Percentiles rank a stretch among this genome's conserved stretches.
Conservation (phyloP, 1,139 yeast genomes). For the Taiozyma sp. region DNA sequence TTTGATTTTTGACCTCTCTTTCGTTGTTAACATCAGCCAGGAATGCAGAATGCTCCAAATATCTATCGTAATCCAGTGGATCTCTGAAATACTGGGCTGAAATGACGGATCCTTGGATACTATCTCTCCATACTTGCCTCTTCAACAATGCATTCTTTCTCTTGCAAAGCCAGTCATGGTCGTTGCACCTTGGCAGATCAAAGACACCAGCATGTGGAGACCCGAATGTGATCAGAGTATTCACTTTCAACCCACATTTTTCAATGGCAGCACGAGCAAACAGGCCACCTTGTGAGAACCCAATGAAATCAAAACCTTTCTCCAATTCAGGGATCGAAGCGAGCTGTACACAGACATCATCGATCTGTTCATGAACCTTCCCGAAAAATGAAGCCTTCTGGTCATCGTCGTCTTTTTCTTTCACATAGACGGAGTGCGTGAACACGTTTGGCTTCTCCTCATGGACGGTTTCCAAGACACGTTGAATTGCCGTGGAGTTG, state of each 20-base stretch:
- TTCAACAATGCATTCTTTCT: constrained; percentile 49
- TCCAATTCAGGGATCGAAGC: constrained; percentile 32
- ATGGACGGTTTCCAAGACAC: constrained; percentile 39
- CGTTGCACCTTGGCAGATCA: constrained; percentile 59
- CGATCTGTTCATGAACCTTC: constrained; percentile 43
- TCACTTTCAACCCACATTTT: constrained; percentile 44
- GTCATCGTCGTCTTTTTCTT: constrained; percentile 46
- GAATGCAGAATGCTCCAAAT: constrained; percentile 45
- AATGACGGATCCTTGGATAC: constrained; percentile 51
- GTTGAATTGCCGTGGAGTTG: constrained; percentile 53
- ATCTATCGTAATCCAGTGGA: constrained; percentile 37
- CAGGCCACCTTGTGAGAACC: constrained; percentile 81
- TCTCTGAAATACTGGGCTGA: constrained; percentile 76
- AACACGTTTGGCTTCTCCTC: constrained; percentile 44
- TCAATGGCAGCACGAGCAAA: constrained; percentile 63
- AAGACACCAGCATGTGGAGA: constrained; percentile 77
- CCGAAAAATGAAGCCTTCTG: constrained; percentile 54
- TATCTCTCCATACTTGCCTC: constrained; percentile 54
- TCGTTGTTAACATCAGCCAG: constrained; percentile 71
- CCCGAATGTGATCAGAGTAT: constrained; percentile 66
- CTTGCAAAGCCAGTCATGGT: constrained; percentile 57
- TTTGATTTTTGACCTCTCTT: constrained; percentile 23
- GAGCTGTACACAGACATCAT: constrained; percentile 30
- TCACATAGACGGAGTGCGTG: constrained; percentile 49
- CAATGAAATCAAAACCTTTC: constrained; percentile 66